These are phyloP conservation scores for Hemisphaericaspora xylanilytica DNA, from an alignment of 1,139 yeast species.

Conservation along the genomic window DNA sequence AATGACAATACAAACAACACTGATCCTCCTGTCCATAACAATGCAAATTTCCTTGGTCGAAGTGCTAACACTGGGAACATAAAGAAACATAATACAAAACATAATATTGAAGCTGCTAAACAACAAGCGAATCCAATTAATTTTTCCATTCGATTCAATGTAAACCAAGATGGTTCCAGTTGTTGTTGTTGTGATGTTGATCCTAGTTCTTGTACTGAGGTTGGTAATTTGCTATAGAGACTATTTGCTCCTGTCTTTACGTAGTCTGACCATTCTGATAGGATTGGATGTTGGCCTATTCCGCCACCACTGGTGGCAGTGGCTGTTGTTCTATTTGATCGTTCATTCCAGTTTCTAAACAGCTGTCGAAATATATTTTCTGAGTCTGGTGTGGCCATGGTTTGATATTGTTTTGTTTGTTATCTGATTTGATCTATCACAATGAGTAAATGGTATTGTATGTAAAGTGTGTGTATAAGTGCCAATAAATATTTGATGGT, in stretches of 20 bases:
- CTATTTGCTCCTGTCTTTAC: conserved; percentile 42
- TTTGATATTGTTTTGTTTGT: too few relatives aligned
- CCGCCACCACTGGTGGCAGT: conserved; percentile 6
- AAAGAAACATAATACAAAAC: conserved; percentile 79
- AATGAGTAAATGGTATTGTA: too few relatives aligned
- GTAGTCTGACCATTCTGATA: conserved; percentile 48
- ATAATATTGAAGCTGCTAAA: conserved; percentile 69
- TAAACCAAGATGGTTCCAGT: conserved; percentile 53
- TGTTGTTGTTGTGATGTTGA: conserved; percentile 5
- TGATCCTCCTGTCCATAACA: conserved; percentile 91
- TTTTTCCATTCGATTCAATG: conserved; percentile 74
- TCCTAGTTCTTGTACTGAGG: conserved; percentile 18
- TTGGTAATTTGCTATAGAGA: conserved; percentile 41
- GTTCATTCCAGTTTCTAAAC: conserved; percentile 40
- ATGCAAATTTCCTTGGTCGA: conserved; percentile 87
- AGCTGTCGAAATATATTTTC: conserved; percentile 44
- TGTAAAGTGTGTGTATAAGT: too few relatives aligned
- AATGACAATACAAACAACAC: conserved; percentile 82
- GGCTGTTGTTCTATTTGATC: conserved; percentile 16
- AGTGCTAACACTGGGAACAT: conserved; percentile 86
- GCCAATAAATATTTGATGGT: too few relatives aligned
- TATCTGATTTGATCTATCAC: too few relatives aligned
- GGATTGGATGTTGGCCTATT: conserved; percentile 21
- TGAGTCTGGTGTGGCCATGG: conserved; percentile 26
- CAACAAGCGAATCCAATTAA: conserved; percentile 76